phyloP scores from a whole-genome alignment of 345 rosid species.

The Balakata baccata region DNA sequence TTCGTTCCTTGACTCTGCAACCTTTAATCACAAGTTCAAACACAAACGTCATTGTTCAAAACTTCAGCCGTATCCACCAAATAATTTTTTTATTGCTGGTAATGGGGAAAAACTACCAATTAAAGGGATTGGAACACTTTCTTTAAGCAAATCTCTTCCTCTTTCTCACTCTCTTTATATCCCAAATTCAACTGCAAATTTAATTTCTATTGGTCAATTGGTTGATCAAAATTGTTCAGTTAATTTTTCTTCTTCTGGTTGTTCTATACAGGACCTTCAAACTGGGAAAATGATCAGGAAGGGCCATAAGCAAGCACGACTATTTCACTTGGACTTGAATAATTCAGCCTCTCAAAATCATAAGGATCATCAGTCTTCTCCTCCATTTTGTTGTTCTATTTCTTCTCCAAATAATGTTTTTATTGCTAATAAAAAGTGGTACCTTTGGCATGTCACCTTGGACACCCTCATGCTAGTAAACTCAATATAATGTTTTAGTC shows the following conservation, averaged over 20 bases:
- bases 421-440: neutral
- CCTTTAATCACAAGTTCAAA: too few species aligned
- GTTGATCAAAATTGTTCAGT: neutral
- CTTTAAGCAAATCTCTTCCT: neutral
- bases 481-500: neutral
- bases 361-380: neutral
- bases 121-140: neutral
- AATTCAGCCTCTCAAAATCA: neutral
- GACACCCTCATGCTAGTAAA: neutral
- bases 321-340: neutral
- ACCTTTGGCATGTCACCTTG: neutral
- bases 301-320: neutral
- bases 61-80: neutral
- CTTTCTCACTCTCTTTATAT: neutral
- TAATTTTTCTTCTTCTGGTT: neutral
- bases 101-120: neutral
- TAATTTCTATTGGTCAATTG: neutral
- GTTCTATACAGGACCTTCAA: neutral
- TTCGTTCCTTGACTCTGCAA: too few species aligned
- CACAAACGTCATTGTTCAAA: neutral
- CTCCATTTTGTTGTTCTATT: neutral
- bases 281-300: neutral
- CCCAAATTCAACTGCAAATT: neutral
- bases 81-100: neutral
- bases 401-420: neutral